Conservation (phyloP, 768 basidiomycete species). For the Termitomyces titanicus region DNA sequence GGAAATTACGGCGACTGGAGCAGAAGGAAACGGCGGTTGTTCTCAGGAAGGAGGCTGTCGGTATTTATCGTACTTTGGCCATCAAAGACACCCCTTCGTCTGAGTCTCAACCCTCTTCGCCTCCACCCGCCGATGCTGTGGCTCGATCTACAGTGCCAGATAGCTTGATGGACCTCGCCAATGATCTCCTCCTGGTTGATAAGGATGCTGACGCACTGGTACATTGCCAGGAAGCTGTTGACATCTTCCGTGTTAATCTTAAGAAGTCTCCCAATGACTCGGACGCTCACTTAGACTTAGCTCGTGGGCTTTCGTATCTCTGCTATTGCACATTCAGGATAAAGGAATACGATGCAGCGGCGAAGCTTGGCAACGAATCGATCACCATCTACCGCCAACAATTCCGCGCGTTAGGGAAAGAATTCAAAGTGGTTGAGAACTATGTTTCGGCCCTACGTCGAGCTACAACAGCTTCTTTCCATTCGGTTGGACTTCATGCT, state of each 20-base stretch:
- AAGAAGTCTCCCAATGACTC: not conserved
- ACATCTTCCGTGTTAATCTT: constrained; percentile 5
- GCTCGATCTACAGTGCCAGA: not conserved
- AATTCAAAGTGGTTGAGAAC: not conserved
- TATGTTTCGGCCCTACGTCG: constrained; percentile 4
- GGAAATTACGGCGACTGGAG: not conserved
- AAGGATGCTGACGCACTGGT: constrained; percentile 6
- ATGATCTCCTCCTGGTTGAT: not conserved
- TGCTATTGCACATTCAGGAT: constrained; percentile 2
- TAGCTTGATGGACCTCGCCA: constrained; percentile 6
- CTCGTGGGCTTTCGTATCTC: constrained; percentile 4
- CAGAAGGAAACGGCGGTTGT: constrained; percentile 7
- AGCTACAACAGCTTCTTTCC: not conserved
- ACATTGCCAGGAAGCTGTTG: constrained; percentile 9
- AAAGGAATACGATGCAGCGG: constrained; percentile 1
- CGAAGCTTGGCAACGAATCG: constrained; percentile 1
- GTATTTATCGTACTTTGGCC: constrained; percentile 6
- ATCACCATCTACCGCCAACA: constrained; percentile 1
- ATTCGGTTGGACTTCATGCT: not conserved
- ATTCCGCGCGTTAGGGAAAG: not conserved
- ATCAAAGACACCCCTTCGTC: not conserved
- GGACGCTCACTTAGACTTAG: not conserved
- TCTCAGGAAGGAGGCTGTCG: constrained; percentile 9
- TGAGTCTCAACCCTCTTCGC: not conserved
- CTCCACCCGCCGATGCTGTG: not conserved